A percentile compares a stretch with the other conserved stretches of the same genome.
Evolutionary conservation across 768 basidiomycete species (phyloP).

Genomic region (Phylloporus scabripes): DNA sequence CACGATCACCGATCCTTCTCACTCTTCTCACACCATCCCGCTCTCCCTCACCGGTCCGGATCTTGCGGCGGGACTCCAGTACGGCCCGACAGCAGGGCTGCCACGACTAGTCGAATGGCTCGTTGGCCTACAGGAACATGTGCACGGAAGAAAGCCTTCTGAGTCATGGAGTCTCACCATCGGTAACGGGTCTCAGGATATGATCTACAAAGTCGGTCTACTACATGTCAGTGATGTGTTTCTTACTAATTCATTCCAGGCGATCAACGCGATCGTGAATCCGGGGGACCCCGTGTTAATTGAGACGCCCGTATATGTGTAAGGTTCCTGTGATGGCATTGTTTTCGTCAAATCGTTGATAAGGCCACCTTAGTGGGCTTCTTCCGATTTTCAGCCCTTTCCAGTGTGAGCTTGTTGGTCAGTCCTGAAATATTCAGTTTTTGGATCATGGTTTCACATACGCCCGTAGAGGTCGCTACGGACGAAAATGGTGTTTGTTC

Average conservation of each 20-base stretch:
- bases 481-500: slow-evolving; percentile 69
- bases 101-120: slow-evolving; percentile 62
- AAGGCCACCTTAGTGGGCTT: slow-evolving; percentile 44
- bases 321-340: slow-evolving; percentile 20
- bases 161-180: slow-evolving; percentile 75
- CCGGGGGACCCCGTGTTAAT: slow-evolving; percentile 77
- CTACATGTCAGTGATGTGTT: not conserved
- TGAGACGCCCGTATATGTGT: slow-evolving; percentile 79
- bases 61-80: slow-evolving; percentile 69
- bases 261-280: slow-evolving; percentile 65
- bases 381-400: slow-evolving; percentile 55
- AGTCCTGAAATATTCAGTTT: slow-evolving; percentile 9
- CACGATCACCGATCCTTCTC: slow-evolving; percentile 46
- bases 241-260: slow-evolving; percentile 38
- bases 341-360: slow-evolving; percentile 9
- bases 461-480: slow-evolving; percentile 60
- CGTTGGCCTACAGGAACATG: slow-evolving; percentile 58
- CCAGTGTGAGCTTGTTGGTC: slow-evolving; percentile 55
- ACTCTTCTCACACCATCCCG: slow-evolving; percentile 39
- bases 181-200: slow-evolving; percentile 84
- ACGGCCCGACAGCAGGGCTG: slow-evolving; percentile 68
- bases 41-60: slow-evolving; percentile 53
- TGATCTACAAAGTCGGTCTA: slow-evolving; percentile 69
- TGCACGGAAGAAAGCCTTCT: slow-evolving; percentile 56
- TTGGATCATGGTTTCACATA: slow-evolving; percentile 3